These are phyloP conservation scores for Cryptosporidium muris DNA, from an alignment of 169 alveolate species.

Conservation along the genomic window DNA sequence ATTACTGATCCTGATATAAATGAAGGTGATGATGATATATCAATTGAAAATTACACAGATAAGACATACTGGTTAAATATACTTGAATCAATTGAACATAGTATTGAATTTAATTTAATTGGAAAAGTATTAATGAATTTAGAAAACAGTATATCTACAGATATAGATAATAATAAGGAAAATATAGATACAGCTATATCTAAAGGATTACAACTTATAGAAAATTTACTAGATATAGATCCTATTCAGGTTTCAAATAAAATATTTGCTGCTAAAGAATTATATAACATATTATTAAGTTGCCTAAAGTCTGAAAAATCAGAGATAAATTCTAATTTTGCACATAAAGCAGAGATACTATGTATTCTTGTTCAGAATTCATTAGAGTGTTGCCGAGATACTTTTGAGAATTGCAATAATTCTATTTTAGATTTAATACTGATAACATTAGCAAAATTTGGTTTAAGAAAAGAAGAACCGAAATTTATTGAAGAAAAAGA, in stretches of 20 bases:
- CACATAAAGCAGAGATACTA: conserved; percentile 31
- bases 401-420: not conserved
- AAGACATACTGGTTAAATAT: too few relatives aligned
- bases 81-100: too few relatives aligned
- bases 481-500: conserved; percentile 18
- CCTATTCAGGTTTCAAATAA: conserved; percentile 21
- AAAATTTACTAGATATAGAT: conserved; percentile 24
- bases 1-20: not conserved
- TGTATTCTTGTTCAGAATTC: conserved; percentile 48
- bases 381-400: not conserved
- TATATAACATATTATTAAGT: conserved; percentile 21
- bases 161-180: too few relatives aligned
- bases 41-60: not conserved
- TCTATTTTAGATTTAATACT: conserved; percentile 25
- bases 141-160: too few relatives aligned
- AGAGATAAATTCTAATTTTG: not conserved
- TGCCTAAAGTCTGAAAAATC: not conserved
- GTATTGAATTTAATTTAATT: too few relatives aligned
- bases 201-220: conserved; percentile 15
- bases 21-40: not conserved
- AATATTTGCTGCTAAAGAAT: not conserved
- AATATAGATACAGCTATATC: too few relatives aligned
- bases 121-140: too few relatives aligned
- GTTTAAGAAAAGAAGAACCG: conserved; percentile 14
- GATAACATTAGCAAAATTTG: conserved; percentile 37